These are phyloP conservation scores for Lasiosphaeriaceae sp. DNA, from an alignment of 495 filamentous ascomycete species.

Conservation along the genomic window DNA sequence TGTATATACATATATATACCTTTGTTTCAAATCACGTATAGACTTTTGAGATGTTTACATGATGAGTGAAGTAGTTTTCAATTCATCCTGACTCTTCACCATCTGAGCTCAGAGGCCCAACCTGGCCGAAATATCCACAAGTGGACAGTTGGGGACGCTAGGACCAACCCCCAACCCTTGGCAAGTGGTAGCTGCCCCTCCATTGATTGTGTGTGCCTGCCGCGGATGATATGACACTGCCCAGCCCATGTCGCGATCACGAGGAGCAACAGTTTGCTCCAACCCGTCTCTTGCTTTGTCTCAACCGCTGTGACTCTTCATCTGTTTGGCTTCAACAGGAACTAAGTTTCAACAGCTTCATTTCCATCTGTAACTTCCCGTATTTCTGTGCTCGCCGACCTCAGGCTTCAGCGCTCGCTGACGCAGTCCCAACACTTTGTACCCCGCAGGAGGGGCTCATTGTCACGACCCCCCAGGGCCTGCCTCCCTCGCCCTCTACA, in stretches of 20 bases:
- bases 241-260: constrained; percentile 8
- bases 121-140: too few relatives aligned
- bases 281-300: background rate
- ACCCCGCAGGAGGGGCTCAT: background rate
- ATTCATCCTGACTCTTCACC: too few relatives aligned
- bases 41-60: too few relatives aligned
- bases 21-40: too few relatives aligned
- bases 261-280: background rate
- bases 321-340: background rate
- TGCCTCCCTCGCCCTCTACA: background rate
- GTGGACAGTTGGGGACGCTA: too few relatives aligned
- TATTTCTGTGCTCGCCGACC: background rate
- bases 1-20: too few relatives aligned
- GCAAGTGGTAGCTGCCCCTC: constrained; percentile 15
- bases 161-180: too few relatives aligned
- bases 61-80: too few relatives aligned
- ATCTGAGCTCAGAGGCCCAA: too few relatives aligned
- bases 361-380: background rate
- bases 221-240: constrained; percentile 13
- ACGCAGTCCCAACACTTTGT: background rate
- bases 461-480: background rate
- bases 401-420: background rate
- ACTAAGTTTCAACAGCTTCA: background rate
- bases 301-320: background rate
- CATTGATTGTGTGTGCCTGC: constrained; percentile 7